Conservation (phyloP, 129 eudicot species). For the Daucus carota region DNA sequence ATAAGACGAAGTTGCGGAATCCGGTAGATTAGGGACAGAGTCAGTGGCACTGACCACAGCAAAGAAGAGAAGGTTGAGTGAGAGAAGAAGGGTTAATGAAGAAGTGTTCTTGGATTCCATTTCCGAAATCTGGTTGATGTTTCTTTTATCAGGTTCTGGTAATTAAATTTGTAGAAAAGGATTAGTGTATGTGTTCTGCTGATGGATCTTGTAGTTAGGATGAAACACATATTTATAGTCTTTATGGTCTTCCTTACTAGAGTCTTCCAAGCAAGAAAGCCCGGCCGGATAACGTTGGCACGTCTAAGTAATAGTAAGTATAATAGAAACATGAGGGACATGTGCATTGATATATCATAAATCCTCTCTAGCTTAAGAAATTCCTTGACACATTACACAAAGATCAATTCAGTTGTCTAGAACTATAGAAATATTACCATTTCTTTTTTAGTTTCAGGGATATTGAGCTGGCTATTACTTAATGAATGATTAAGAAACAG, state of each 20-base stretch:
- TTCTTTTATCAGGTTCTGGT: not conserved
- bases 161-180: not conserved
- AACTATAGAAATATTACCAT: too few relatives aligned
- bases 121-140: not conserved
- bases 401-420: too few relatives aligned
- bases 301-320: not conserved
- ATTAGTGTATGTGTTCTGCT: not conserved
- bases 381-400: too few relatives aligned
- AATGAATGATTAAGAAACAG: not conserved
- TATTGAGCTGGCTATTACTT: too few relatives aligned
- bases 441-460: too few relatives aligned
- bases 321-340: not conserved
- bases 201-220: not conserved
- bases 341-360: too few relatives aligned
- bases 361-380: too few relatives aligned
- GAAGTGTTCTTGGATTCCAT: conserved; percentile 32
- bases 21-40: not conserved
- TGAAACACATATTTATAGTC: not conserved
- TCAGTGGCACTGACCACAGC: conserved; percentile 29
- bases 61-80: conserved; percentile 36
- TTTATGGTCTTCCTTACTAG: too few relatives aligned
- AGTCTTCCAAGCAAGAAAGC: too few relatives aligned
- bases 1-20: not conserved
- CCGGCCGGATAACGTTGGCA: not conserved
- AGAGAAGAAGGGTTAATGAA: conserved; percentile 28